A percentile compares a stretch with the other conserved stretches of the same genome.
These are phyloP conservation scores for Trichosporon coremiiforme DNA, from an alignment of 1,284 basidiomycete species.

Conservation along the genomic window DNA sequence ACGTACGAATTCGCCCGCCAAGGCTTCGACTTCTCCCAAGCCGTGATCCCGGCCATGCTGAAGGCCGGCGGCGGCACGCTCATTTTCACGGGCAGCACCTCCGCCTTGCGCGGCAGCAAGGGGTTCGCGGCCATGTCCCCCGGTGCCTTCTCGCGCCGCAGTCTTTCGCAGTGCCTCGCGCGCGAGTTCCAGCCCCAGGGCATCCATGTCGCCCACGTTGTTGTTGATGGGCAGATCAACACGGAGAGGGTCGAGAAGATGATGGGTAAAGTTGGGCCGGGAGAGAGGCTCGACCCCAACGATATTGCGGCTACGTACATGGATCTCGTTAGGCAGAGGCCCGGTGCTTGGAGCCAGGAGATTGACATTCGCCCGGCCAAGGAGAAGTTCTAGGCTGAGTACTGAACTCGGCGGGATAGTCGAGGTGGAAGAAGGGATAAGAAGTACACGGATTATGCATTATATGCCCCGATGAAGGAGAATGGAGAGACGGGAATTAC, in stretches of 20 bases:
- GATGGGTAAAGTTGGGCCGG: constrained; percentile 38
- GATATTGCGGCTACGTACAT: constrained; percentile 43
- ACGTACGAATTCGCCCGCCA: constrained; percentile 16
- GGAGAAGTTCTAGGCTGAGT: constrained; percentile 25
- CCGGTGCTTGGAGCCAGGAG: constrained; percentile 53
- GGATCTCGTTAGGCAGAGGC: constrained; percentile 50
- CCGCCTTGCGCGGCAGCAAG: constrained; percentile 41
- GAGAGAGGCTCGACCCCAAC: constrained; percentile 26
- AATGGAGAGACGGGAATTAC: too few species aligned
- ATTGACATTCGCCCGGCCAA: constrained; percentile 38
- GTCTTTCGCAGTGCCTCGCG: constrained; percentile 50
- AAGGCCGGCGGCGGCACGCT: constrained; percentile 41
- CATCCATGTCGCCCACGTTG: constrained; percentile 56
- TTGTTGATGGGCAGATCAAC: constrained; percentile 56
- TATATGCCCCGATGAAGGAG: neutral
- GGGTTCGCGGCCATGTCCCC: constrained; percentile 47
- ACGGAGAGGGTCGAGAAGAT: constrained; percentile 37
- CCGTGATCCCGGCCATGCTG: constrained; percentile 45
- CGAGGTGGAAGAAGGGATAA: neutral
- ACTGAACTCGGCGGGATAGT: neutral
- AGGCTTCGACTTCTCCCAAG: constrained; percentile 47
- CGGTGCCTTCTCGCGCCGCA: constrained; percentile 46
- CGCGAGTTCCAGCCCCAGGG: constrained; percentile 57
- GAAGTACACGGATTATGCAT: neutral
- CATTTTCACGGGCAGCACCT: constrained; percentile 54